Conservation (phyloP, 805 yeast genomes). For the Spencermartinsiella europaea region DNA sequence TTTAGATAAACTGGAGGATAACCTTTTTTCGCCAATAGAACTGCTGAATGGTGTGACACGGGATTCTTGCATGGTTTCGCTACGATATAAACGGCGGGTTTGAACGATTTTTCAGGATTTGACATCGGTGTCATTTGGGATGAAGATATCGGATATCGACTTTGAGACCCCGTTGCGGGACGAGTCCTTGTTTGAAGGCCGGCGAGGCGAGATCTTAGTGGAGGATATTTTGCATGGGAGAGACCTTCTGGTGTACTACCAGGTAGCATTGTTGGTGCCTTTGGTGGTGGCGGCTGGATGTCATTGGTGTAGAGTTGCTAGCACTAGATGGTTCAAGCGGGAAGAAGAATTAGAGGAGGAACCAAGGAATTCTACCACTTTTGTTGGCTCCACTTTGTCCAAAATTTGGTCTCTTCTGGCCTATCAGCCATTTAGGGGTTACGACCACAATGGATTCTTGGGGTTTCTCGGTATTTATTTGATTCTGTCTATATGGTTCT, state of each 20-base stretch:
- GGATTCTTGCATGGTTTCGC: not conserved
- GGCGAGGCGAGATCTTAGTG: conserved; percentile 3
- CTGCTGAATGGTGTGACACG: not conserved
- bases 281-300: not conserved
- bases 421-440: not conserved
- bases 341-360: too few species aligned
- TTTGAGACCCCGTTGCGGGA: conserved; percentile 4
- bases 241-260: conserved; percentile 2
- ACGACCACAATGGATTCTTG: conserved; percentile 13
- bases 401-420: not conserved
- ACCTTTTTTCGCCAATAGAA: not conserved
- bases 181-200: conserved; percentile 8
- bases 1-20: not conserved
- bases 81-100: not conserved
- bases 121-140: too few species aligned
- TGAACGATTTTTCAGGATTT: not conserved
- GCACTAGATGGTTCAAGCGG: not conserved
- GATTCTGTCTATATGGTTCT: conserved; percentile 6
- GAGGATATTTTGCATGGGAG: conserved; percentile 10
- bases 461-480: conserved; percentile 11
- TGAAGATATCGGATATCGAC: not conserved
- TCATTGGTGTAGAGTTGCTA: conserved; percentile 2
- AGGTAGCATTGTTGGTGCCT: conserved; percentile 2
- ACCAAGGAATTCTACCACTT: not conserved
- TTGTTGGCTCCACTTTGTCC: not conserved